These are phyloP conservation scores for Withania somnifera DNA, from an alignment of 305 asterid genomes.

Conservation along the genomic window DNA sequence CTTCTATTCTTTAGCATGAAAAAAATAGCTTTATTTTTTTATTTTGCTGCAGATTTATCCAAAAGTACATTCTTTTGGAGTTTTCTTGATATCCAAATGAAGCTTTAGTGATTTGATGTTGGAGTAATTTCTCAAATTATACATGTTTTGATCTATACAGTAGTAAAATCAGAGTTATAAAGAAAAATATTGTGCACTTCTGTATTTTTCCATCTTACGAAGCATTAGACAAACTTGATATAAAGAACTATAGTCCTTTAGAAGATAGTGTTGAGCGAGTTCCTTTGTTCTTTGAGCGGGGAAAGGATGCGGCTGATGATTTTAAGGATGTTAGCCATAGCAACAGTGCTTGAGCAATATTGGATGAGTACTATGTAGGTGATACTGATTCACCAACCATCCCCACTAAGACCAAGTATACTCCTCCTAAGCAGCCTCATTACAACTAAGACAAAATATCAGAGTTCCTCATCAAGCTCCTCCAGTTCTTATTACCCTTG, in stretches of 20 bases:
- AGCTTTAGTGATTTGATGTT: not conserved
- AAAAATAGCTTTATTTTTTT: not conserved
- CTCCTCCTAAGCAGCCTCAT: slow-evolving; percentile 74
- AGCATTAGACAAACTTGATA: not conserved
- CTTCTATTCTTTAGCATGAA: not conserved
- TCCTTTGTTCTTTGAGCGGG: slow-evolving; percentile 26
- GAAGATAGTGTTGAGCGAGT: not conserved
- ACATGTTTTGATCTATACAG: not conserved
- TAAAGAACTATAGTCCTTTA: not conserved
- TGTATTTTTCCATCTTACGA: not conserved
- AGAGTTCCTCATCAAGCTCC: slow-evolving; percentile 63
- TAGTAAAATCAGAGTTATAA: not conserved
- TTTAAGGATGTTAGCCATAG: slow-evolving; percentile 94
- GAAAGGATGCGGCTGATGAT: slow-evolving; percentile 92
- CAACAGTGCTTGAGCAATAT: slow-evolving; percentile 46
- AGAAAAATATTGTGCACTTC: not conserved
- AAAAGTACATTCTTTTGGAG: not conserved
- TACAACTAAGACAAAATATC: slow-evolving; percentile 82
- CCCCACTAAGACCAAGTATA: slow-evolving; percentile 43
- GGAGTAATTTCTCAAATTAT: not conserved
- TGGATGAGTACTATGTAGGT: slow-evolving; percentile 63
- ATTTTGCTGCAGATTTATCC: not conserved
- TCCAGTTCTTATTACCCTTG: slow-evolving; percentile 80
- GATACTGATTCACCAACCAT: slow-evolving; percentile 52
- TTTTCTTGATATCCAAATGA: not conserved